Conservation (phyloP, 208 protist genomes). For the Acanthamoeba sp. region DNA sequence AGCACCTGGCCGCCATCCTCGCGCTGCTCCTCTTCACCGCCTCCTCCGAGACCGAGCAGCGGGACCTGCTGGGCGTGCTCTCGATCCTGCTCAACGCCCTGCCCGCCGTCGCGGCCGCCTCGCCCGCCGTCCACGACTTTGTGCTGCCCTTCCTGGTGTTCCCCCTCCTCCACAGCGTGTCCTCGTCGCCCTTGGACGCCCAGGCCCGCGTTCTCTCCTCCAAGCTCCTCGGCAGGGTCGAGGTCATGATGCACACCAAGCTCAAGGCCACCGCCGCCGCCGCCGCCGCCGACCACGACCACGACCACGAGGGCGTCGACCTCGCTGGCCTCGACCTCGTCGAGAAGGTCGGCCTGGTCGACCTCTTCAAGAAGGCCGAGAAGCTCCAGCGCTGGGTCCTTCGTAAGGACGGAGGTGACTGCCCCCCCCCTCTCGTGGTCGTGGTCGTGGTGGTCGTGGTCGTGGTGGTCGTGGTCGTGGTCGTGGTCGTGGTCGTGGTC, state of each 20-base stretch:
- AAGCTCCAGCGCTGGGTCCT: background rate
- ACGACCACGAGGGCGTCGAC: background rate
- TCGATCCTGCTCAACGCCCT: constrained; percentile 45
- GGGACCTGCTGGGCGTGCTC: constrained; percentile 24
- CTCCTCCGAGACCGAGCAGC: constrained; percentile 25
- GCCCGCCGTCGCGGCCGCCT: background rate
- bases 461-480: too few species aligned
- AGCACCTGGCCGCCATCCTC: constrained; percentile 11
- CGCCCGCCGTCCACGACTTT: constrained; percentile 27
- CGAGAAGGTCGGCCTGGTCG: background rate
- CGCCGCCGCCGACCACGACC: background rate
- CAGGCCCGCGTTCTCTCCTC: background rate
- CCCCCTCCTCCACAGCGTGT: constrained; percentile 48
- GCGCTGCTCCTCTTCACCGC: constrained; percentile 12
- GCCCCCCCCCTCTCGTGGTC: too few species aligned
- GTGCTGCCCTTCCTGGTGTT: constrained; percentile 45
- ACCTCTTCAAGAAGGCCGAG: constrained; percentile 3
- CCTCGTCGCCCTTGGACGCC: constrained; percentile 35
- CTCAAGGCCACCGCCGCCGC: background rate
- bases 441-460: too few species aligned
- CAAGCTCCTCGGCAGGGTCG: constrained; percentile 28
- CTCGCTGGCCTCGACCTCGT: background rate
- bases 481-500: too few species aligned
- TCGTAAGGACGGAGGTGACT: background rate
- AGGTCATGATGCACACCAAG: constrained; percentile 5